phyloP scores from a whole-genome alignment of 1,284 basidiomycete species.

The Ceratobasidium sp. region DNA sequence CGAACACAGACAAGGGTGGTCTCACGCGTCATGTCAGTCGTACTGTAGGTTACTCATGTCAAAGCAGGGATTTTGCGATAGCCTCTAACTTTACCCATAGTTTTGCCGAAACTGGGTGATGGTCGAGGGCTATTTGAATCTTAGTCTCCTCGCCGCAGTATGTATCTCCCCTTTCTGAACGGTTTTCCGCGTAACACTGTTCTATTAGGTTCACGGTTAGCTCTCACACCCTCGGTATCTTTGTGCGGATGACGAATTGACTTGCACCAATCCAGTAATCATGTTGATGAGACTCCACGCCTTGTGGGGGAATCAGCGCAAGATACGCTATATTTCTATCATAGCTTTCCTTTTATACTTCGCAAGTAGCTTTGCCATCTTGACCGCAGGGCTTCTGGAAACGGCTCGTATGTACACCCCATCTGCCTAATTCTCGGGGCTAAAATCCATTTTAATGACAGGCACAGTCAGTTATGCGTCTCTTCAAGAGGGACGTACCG shows the following conservation, averaged over 20 bases:
- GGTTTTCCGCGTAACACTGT: not conserved
- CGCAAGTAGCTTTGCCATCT: slow-evolving; percentile 12
- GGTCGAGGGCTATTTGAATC: slow-evolving; percentile 29
- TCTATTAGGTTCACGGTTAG: slow-evolving; percentile 19
- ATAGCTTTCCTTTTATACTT: slow-evolving; percentile 24
- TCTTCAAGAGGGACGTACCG: not conserved
- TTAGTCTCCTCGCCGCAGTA: slow-evolving; percentile 26
- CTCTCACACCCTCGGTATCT: not conserved
- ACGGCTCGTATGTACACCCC: slow-evolving; percentile 12
- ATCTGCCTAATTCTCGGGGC: not conserved
- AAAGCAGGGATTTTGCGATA: not conserved
- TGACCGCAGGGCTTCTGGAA: slow-evolving; percentile 18
- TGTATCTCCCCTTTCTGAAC: not conserved
- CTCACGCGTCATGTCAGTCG: not conserved
- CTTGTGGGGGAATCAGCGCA: slow-evolving; percentile 9
- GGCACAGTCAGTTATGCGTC: not conserved
- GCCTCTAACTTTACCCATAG: not conserved
- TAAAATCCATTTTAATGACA: not conserved
- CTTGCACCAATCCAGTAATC: not conserved
- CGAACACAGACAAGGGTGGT: slow-evolving; percentile 22
- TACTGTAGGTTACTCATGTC: not conserved
- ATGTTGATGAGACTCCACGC: slow-evolving; percentile 29
- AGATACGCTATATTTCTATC: not conserved
- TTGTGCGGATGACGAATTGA: not conserved
- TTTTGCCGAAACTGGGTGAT: slow-evolving; percentile 29